A percentile compares a stretch with the other conserved stretches of the same genome.
phyloP scores from a whole-genome alignment of 129 eudicot genomes.

The Arctium lappa region DNA sequence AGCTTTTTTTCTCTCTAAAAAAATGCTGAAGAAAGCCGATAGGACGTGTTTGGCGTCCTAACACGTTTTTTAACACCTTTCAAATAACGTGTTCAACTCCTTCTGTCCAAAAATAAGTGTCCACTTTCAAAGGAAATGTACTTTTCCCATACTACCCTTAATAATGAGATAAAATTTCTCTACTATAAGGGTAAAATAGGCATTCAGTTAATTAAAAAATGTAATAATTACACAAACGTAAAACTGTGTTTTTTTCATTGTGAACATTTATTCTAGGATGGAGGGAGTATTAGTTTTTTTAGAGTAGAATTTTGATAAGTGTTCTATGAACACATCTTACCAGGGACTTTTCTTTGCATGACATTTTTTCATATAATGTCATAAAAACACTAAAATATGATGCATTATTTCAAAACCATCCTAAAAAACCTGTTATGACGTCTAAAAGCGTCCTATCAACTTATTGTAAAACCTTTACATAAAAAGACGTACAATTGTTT shows the following conservation, averaged over 20 bases:
- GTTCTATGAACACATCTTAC: not conserved
- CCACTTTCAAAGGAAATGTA: no score
- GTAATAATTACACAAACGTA: not conserved
- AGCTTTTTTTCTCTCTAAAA: no score
- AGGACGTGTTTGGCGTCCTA: no score
- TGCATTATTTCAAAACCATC: not conserved
- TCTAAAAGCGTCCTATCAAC: not conserved
- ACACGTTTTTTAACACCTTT: no score
- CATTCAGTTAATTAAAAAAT: not conserved
- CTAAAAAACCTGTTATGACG: not conserved
- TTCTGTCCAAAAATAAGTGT: no score
- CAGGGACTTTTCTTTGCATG: not conserved
- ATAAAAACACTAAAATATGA: not conserved
- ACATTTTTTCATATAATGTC: not conserved
- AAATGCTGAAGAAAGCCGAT: not conserved
- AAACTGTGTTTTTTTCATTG: not conserved
- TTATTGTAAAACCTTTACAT: not conserved
- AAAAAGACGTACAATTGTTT: no score
- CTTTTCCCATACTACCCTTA: not conserved
- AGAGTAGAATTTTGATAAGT: no score
- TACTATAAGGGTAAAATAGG: not conserved
- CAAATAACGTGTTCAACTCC: no score
- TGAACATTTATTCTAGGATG: no score
- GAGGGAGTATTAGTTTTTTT: no score
- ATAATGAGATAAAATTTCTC: not conserved